phyloP scores from a whole-genome alignment of 805 yeast species.

The Starmerella apis region DNA sequence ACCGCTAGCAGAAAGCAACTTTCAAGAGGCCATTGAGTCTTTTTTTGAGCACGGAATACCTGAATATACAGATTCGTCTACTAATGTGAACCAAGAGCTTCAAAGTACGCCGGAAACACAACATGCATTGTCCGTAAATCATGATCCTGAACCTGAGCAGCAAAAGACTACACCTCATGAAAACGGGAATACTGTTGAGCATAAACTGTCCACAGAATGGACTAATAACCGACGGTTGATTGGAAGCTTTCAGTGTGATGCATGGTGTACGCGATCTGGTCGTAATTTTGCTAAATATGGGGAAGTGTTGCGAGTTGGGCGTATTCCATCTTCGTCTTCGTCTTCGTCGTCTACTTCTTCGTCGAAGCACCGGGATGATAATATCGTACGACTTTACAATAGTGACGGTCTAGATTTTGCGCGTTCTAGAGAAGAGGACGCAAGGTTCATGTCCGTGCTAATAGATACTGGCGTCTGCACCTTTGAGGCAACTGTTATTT shows the following conservation, averaged over 20 bases:
- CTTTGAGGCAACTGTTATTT: conserved; percentile 50
- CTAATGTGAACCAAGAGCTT: background rate
- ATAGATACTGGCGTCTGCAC: conserved; percentile 44
- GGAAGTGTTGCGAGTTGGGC: conserved; percentile 27
- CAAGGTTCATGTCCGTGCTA: conserved; percentile 55
- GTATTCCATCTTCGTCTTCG: conserved; percentile 13
- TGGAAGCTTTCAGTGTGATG: conserved; percentile 33
- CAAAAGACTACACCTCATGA: background rate
- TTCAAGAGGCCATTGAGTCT: conserved; percentile 27
- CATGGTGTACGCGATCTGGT: conserved; percentile 34
- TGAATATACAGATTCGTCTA: too few relatives aligned
- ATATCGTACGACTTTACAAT: conserved; percentile 30
- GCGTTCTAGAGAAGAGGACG: conserved; percentile 59
- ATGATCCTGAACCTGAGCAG: background rate
- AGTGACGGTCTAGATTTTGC: conserved; percentile 52
- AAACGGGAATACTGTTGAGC: background rate
- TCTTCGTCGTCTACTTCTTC: background rate
- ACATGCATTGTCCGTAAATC: too few relatives aligned
- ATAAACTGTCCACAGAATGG: background rate
- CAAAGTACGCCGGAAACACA: background rate
- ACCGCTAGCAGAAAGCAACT: conserved; percentile 22
- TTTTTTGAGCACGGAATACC: conserved; percentile 23
- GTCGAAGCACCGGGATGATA: conserved; percentile 20
- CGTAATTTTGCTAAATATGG: conserved; percentile 27
- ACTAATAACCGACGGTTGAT: conserved; percentile 22